Evolutionary conservation across 2,329 filamentous ascomycete genomes (phyloP).

Genomic region (Ophiostoma sp.): DNA sequence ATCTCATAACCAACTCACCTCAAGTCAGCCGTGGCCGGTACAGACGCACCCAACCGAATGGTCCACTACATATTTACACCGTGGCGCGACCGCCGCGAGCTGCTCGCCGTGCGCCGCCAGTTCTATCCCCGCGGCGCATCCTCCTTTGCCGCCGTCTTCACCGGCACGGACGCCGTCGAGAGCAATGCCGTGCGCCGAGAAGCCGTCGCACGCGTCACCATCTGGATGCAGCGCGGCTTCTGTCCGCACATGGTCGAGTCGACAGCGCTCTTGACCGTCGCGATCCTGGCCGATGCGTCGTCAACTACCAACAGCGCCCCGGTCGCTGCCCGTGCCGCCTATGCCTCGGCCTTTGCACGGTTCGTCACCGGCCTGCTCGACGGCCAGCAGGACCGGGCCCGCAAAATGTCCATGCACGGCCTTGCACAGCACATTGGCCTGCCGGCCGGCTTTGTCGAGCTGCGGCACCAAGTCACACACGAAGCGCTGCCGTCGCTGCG

Average conservation of each 20-base stretch:
- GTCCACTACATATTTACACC: constrained; percentile 68
- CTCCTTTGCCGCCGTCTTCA: not conserved
- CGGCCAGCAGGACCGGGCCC: constrained; percentile 61
- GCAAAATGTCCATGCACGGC: constrained; percentile 67
- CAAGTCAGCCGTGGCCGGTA: too few species aligned
- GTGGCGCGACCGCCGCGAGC: constrained; percentile 62
- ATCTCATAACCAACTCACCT: not conserved
- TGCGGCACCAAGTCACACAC: constrained; percentile 85
- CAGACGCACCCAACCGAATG: constrained; percentile 39
- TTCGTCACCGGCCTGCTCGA: constrained; percentile 79
- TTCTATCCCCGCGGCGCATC: constrained; percentile 48
- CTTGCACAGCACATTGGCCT: constrained; percentile 63
- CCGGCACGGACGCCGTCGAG: not conserved
- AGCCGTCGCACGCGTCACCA: constrained; percentile 54
- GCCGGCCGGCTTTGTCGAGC: constrained; percentile 76
- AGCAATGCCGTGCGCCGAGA: constrained; percentile 34
- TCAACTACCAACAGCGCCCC: constrained; percentile 36
- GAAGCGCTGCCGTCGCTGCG: constrained; percentile 74
- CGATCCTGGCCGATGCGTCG: constrained; percentile 50
- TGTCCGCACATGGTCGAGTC: constrained; percentile 77
- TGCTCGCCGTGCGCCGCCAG: constrained; percentile 58
- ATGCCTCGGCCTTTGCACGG: constrained; percentile 62
- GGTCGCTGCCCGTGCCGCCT: constrained; percentile 40
- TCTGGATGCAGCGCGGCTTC: constrained; percentile 67
- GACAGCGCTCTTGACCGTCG: constrained; percentile 66